phyloP scores from a whole-genome alignment of 1,284 basidiomycete species.

The Melampsora americana region DNA sequence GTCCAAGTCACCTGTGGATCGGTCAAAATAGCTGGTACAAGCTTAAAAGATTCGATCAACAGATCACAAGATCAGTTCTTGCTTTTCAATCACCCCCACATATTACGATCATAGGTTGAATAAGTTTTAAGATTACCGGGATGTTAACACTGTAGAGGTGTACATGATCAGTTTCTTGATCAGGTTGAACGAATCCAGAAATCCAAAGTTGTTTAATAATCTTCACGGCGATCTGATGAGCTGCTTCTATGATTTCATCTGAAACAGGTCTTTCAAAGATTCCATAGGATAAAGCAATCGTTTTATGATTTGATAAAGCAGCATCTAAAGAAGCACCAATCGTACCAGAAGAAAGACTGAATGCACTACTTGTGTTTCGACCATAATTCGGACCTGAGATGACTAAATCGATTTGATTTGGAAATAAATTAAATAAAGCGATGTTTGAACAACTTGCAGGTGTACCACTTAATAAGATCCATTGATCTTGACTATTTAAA shows the following conservation, averaged over 20 bases:
- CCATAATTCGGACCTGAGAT: conserved; percentile 59
- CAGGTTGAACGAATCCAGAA: conserved; percentile 17
- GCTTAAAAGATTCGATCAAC: background rate
- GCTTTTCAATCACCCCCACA: no score
- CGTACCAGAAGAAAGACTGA: conserved; percentile 49
- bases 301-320: conserved; percentile 26
- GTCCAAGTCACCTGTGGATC: conserved; percentile 36
- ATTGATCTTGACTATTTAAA: background rate
- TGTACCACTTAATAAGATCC: conserved; percentile 56
- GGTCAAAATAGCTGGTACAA: conserved; percentile 35
- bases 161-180: conserved; percentile 8
- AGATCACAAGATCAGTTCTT: no score
- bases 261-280: conserved; percentile 32
- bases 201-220: conserved; percentile 31
- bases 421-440: conserved; percentile 79
- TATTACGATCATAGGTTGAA: no score
- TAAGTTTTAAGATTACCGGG: conserved; percentile 17
- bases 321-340: conserved; percentile 40
- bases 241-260: conserved; percentile 17
- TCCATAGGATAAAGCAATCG: conserved; percentile 36
- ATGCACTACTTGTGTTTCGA: conserved; percentile 51
- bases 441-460: conserved; percentile 87
- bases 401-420: conserved; percentile 74
- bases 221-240: conserved; percentile 34
- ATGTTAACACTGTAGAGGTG: conserved; percentile 40